A percentile compares a stretch with the other conserved stretches of the same genome.
Conservation (phyloP, 192 early-diverging fungal species). For the Thamnidium elegans region DNA sequence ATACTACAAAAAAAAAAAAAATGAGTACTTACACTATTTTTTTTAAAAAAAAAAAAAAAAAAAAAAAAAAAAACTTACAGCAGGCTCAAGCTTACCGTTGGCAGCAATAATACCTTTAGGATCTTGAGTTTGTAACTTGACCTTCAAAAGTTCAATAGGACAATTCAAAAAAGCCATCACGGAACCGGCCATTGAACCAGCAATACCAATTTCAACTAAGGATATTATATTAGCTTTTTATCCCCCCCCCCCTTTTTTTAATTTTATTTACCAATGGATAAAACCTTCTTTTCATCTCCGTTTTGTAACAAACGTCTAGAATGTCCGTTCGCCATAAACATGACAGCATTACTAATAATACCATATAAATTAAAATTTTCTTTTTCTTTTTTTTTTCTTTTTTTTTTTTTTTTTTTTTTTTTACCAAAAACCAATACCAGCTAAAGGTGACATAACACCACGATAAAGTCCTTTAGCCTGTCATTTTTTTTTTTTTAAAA, state of each 20-base stretch:
- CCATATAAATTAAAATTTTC: not conserved
- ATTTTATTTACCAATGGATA: slow-evolving; percentile 46
- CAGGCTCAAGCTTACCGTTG: slow-evolving; percentile 27
- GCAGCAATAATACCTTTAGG: slow-evolving; percentile 32
- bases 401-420: not conserved
- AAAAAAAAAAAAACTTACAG: slow-evolving; percentile 25
- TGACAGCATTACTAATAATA: slow-evolving; percentile 58
- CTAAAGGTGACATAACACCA: slow-evolving; percentile 65
- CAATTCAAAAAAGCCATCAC: slow-evolving; percentile 71
- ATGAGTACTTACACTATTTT: not conserved
- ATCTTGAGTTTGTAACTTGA: slow-evolving; percentile 67
- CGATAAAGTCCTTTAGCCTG: slow-evolving; percentile 66
- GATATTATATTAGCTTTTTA: slow-evolving; percentile 3
- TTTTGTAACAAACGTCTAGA: slow-evolving; percentile 57
- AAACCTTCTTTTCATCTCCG: slow-evolving; percentile 37
- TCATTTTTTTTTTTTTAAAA: not conserved
- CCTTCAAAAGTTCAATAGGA: slow-evolving; percentile 68
- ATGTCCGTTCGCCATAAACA: slow-evolving; percentile 63
- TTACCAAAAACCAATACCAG: slow-evolving; percentile 71
- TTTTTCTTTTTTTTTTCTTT: not conserved
- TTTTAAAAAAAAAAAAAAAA: not conserved
- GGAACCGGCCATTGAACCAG: slow-evolving; percentile 61
- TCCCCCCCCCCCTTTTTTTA: not conserved
- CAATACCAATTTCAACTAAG: slow-evolving; percentile 47
- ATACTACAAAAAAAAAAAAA: slow-evolving; percentile 51